Evolutionary conservation across 768 basidiomycete genomes (phyloP).

Genomic region (Termitomyces sp.): DNA sequence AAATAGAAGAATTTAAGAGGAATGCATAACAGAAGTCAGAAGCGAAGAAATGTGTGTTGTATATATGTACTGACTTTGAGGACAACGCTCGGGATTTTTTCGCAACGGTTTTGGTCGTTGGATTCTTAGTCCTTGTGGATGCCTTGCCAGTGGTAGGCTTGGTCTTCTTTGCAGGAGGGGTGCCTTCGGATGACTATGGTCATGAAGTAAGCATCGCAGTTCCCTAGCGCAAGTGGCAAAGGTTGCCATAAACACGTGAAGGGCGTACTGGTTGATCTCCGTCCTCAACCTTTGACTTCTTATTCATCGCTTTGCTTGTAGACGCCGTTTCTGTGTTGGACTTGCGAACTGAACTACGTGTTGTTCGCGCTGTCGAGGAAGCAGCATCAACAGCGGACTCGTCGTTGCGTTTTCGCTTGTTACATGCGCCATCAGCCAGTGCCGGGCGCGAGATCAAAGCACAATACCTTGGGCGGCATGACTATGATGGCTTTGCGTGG

Average conservation of each 20-base stretch:
- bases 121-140: slow-evolving; percentile 4
- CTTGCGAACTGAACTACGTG: slow-evolving; percentile 38
- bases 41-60: not conserved
- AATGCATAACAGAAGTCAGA: not conserved
- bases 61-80: slow-evolving; percentile 7
- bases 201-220: not conserved
- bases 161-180: slow-evolving; percentile 35
- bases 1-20: not conserved
- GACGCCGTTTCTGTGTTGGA: slow-evolving; percentile 22
- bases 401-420: slow-evolving; percentile 56
- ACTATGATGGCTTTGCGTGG: slow-evolving; percentile 2
- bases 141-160: slow-evolving; percentile 27
- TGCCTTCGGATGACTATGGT: slow-evolving; percentile 6
- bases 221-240: not conserved
- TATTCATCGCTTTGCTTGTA: slow-evolving; percentile 19
- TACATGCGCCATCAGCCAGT: not conserved
- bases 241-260: slow-evolving; percentile 6
- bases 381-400: slow-evolving; percentile 26
- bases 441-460: not conserved
- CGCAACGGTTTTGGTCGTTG: slow-evolving; percentile 9
- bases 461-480: slow-evolving; percentile 34
- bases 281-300: slow-evolving; percentile 14
- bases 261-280: slow-evolving; percentile 12
- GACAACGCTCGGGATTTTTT: slow-evolving; percentile 14
- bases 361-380: slow-evolving; percentile 34